Base-by-base conservation (phyloP, 2,329 filamentous ascomycete species). In the Monosporascus ibericus region DNA sequence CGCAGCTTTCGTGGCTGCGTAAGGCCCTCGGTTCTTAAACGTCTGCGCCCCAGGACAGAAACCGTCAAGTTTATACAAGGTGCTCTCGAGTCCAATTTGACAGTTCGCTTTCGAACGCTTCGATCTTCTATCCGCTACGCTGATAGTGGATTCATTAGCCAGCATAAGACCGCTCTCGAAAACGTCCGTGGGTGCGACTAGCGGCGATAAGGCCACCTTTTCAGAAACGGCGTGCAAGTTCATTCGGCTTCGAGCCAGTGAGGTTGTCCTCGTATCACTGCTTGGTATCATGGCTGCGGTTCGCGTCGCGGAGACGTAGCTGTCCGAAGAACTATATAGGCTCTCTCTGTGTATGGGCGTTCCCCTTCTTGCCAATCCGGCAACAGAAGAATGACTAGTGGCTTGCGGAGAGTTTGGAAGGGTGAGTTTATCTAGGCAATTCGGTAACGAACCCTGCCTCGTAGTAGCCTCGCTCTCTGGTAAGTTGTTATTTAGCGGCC, bases 11-110 rank as follows among this genome's bases (percentile, higher is more conserved):
- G 73, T 68, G 30, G 71, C 72, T 27, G 61, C 63, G 58, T 66
- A 67, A 44, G 70, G 67, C 0, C 68, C 68, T 6, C 65, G 68
- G 5, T 62, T 52, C 15, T 65, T 61, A 55, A 72, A 74, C 3
- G 58, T 60, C n/a, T 64, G 63, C 6, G 72, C 70, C 1, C 72
- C 72, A 6, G 65, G 53, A 55, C 73, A 75, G 47, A 75, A 68
- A 0, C 72, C 70, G 9, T 65, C 67, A 18, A 70, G 54, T 27
- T 61, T 60, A 44, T 67, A 61, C 36, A 72, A 67, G 2, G 67
- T 70, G 56, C 70, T 73, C 17, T 65, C 62, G 0, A 66, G 55
- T 0, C 69, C 67, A 25, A 75, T 70, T 39, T 55, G 56, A 52
- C 61, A 64, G 49, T 68, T 67, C 15, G 59, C 56, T 49, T 18